Percentiles rank a stretch among this genome's conserved stretches.
Evolutionary conservation across 768 basidiomycete species (phyloP).

Genomic region (Lentinus tigrinus): DNA sequence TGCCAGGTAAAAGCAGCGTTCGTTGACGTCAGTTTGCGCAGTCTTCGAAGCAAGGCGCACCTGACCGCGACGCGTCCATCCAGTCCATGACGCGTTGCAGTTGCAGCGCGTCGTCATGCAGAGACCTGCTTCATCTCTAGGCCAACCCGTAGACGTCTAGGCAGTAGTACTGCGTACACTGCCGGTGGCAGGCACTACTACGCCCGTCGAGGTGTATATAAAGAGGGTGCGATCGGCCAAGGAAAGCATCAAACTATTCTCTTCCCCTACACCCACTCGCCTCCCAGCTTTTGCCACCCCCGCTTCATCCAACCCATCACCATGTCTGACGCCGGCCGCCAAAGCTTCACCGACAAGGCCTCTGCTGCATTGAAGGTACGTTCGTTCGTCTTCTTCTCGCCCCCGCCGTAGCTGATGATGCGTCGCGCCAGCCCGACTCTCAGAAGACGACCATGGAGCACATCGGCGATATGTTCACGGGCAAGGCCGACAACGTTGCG

Average conservation of each 20-base stretch:
- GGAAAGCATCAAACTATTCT: background rate
- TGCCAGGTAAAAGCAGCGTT: no score
- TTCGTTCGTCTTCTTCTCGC: background rate
- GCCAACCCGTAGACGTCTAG: no score
- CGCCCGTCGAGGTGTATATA: background rate
- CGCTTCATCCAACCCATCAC: background rate
- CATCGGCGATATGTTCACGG: slow-evolving; percentile 31
- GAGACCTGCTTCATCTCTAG: no score
- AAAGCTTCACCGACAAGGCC: slow-evolving; percentile 37
- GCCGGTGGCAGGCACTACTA: no score
- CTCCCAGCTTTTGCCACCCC: background rate
- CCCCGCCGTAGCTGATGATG: background rate
- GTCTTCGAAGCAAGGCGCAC: no score
- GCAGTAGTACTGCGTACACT: no score
- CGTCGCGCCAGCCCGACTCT: slow-evolving; percentile 29
- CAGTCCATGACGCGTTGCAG: no score
- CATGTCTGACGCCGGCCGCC: slow-evolving; percentile 36
- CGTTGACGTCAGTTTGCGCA: no score
- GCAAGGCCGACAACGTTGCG: slow-evolving; percentile 30
- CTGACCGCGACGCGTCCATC: no score
- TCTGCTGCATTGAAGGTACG: slow-evolving; percentile 32
- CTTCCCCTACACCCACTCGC: background rate
- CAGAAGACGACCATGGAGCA: slow-evolving; percentile 36
- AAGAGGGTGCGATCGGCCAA: no score
- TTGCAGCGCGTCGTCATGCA: no score